phyloP scores from a whole-genome alignment of 768 basidiomycete genomes.

The Termitomyces sp. region DNA sequence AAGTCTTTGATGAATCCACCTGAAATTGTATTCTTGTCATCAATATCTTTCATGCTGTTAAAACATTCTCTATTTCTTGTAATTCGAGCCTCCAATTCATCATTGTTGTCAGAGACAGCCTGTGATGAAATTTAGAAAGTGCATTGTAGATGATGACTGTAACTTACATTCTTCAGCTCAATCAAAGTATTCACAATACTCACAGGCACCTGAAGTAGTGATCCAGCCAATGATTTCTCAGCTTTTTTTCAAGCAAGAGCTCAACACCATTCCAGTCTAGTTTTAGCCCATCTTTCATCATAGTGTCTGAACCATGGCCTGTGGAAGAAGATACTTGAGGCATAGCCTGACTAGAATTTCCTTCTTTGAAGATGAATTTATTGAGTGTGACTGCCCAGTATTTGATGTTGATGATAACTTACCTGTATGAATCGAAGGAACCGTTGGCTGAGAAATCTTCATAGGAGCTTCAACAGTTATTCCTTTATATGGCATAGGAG shows the following conservation, averaged over 20 bases:
- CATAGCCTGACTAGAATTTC: neutral
- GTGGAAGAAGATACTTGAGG: neutral
- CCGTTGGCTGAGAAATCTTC: too few species aligned
- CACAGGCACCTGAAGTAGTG: neutral
- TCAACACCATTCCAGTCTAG: neutral
- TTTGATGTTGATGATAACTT: too few species aligned
- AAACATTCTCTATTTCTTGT: neutral
- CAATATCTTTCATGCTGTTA: neutral
- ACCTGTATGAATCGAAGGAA: too few species aligned
- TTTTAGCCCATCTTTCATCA: neutral
- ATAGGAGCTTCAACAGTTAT: too few species aligned
- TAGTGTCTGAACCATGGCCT: neutral
- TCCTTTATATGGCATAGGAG: neutral
- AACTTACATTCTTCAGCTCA: neutral
- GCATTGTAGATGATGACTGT: neutral
- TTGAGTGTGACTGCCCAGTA: too few species aligned
- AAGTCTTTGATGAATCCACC: too few species aligned
- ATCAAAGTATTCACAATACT: neutral
- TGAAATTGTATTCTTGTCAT: too few species aligned
- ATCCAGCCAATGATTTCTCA: neutral
- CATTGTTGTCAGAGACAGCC: neutral
- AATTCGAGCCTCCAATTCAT: neutral
- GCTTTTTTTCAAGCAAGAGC: neutral
- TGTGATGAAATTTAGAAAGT: neutral
- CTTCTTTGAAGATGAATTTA: neutral